Evolutionary conservation across 441 rosid species (phyloP).

Genomic region (Codiaeum variegatum): DNA sequence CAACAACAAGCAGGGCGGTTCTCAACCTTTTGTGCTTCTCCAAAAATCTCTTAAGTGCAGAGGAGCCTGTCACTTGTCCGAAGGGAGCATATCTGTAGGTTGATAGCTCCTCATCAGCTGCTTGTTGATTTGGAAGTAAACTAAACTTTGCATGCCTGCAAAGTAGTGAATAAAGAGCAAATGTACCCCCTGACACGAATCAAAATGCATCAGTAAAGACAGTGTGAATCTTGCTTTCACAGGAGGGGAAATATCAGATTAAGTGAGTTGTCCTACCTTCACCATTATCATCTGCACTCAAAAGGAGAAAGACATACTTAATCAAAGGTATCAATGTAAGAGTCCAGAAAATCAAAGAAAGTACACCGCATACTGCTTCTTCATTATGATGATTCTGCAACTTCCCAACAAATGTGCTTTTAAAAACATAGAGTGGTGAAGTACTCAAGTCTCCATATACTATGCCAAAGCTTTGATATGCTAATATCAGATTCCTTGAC

Average conservation of each 20-base stretch:
- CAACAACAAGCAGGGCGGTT: conserved; percentile 65
- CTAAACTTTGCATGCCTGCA: conserved; percentile 84
- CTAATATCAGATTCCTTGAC: conserved; percentile 58
- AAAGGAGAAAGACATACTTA: conserved; percentile 55
- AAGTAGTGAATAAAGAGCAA: conserved; percentile 85
- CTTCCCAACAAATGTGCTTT: conserved; percentile 57
- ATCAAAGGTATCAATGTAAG: conserved; percentile 68
- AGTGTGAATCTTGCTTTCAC: not conserved
- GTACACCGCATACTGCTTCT: conserved; percentile 70
- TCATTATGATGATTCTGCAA: conserved; percentile 44
- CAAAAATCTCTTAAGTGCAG: conserved; percentile 58
- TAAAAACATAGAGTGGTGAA: conserved; percentile 80
- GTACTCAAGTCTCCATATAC: conserved; percentile 82
- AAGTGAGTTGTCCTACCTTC: conserved; percentile 50
- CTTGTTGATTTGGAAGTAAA: conserved; percentile 91
- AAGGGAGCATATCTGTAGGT: conserved; percentile 66
- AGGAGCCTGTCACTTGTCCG: conserved; percentile 30
- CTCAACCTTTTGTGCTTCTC: conserved; percentile 72
- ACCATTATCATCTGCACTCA: conserved; percentile 75
- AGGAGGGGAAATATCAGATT: conserved; percentile 2
- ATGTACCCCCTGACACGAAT: conserved; percentile 65
- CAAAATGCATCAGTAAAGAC: conserved; percentile 24
- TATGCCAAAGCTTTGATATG: conserved; percentile 89
- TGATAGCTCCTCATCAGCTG: conserved; percentile 93
- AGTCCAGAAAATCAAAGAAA: conserved; percentile 90